These are phyloP conservation scores for Aspergillus homomorphus DNA, from an alignment of 495 filamentous ascomycete genomes.

Conservation along the genomic window DNA sequence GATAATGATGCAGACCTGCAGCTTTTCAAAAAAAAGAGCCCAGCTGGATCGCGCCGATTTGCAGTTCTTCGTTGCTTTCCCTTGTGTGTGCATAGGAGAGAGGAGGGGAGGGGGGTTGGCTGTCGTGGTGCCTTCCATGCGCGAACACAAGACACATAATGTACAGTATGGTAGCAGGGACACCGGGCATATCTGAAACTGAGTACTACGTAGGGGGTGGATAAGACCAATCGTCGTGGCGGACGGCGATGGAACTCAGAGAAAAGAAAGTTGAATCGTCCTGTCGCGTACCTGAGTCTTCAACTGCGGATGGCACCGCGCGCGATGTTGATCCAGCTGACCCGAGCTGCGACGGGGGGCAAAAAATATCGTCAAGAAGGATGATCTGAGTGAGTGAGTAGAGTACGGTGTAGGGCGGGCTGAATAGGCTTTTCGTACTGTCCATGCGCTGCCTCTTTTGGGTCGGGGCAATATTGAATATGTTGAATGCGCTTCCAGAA, in stretches of 20 bases:
- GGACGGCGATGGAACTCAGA: not conserved
- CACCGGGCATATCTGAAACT: not conserved
- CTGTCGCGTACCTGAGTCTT: not conserved
- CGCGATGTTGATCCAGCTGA: conserved; percentile 16
- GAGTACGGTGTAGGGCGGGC: not conserved
- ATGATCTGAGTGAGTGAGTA: not conserved
- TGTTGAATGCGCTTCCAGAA: not conserved
- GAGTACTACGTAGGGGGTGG: not conserved
- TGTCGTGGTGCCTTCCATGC: not conserved
- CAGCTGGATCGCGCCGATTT: conserved; percentile 1
- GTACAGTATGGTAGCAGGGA: not conserved
- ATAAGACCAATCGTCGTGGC: not conserved
- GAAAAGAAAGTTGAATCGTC: not conserved
- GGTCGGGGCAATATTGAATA: not conserved
- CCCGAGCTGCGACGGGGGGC: conserved; percentile 11
- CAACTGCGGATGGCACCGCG: not conserved
- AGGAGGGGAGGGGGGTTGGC: not conserved
- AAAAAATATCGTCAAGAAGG: conserved; percentile 4
- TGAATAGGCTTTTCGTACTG: not conserved
- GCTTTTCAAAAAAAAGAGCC: not conserved
- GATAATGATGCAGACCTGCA: conserved; percentile 16
- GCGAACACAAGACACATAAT: not conserved
- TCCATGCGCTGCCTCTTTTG: conserved; percentile 1
- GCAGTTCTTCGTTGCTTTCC: not conserved
- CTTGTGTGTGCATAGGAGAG: not conserved